Conservation (phyloP, 176 grass and related monocot genomes). For the Puccinellia tenuiflora region DNA sequence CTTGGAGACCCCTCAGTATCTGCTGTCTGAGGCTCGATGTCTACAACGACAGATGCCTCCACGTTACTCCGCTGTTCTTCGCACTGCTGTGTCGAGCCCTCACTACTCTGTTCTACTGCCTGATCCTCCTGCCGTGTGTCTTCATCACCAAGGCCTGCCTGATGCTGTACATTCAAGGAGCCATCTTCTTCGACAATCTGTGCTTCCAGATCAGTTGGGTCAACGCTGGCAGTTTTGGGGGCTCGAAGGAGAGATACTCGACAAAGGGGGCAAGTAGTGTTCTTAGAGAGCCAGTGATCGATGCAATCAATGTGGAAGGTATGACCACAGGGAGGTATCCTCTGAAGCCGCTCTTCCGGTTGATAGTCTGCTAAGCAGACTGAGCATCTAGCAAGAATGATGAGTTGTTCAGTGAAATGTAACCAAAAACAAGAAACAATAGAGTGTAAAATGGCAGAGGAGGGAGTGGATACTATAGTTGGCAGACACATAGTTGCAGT, state of each 20-base stretch:
- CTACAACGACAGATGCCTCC: not conserved
- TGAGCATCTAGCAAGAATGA: slow-evolving; percentile 58
- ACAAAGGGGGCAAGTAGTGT: slow-evolving; percentile 89
- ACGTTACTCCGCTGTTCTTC: not conserved
- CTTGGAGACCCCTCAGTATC: slow-evolving; percentile 25
- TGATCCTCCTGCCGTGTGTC: not conserved
- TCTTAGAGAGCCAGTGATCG: slow-evolving; percentile 80
- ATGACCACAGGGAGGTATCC: slow-evolving; percentile 81
- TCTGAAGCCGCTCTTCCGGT: slow-evolving; percentile 80
- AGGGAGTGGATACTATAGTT: not conserved
- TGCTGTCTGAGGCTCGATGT: not conserved
- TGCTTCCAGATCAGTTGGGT: slow-evolving; percentile 34
- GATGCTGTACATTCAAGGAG: not conserved
- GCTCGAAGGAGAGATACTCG: slow-evolving; percentile 73
- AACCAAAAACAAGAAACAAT: not conserved
- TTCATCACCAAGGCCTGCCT: not conserved
- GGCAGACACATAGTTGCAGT: not conserved
- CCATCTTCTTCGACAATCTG: slow-evolving; percentile 8
- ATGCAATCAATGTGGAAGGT: slow-evolving; percentile 96
- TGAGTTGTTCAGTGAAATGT: slow-evolving; percentile 6
- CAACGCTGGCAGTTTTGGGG: slow-evolving; percentile 11
- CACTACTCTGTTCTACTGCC: not conserved
- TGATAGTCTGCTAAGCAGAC: slow-evolving; percentile 95
- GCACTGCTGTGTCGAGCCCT: not conserved
- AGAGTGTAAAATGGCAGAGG: not conserved